Conservation (phyloP, 164 flowering plant genomes). For the Santalum album region DNA sequence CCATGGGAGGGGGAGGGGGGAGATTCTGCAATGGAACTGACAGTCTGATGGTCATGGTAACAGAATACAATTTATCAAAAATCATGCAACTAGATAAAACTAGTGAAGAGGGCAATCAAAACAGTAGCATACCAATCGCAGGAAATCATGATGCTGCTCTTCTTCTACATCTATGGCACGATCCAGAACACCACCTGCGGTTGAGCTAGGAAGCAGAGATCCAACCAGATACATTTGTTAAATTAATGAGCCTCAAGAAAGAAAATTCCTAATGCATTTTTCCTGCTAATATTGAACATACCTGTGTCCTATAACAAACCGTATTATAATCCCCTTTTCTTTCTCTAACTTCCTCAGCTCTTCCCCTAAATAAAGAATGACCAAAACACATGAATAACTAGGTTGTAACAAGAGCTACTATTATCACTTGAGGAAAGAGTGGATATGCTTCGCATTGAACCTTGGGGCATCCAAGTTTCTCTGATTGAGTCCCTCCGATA, state of each 20-base stretch:
- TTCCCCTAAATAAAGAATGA: slow-evolving; percentile 36
- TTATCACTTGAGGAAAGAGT: background rate
- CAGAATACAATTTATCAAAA: background rate
- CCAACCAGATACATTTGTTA: slow-evolving; percentile 2
- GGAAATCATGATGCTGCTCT: slow-evolving; percentile 66
- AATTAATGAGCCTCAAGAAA: slow-evolving; percentile 4
- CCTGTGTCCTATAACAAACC: slow-evolving; percentile 97
- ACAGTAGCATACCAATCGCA: slow-evolving; percentile 52
- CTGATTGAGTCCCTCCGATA: slow-evolving; percentile 84
- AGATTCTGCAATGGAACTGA: too few species aligned
- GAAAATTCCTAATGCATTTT: slow-evolving; percentile 1
- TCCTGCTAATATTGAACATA: slow-evolving; percentile 11
- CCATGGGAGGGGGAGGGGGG: too few species aligned
- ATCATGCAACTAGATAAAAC: background rate
- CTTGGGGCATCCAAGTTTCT: slow-evolving; percentile 94
- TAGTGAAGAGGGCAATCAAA: background rate
- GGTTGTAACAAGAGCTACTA: background rate
- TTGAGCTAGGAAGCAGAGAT: slow-evolving; percentile 11
- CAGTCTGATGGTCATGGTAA: too few species aligned
- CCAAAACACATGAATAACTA: background rate
- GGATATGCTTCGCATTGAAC: slow-evolving; percentile 20
- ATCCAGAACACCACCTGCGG: slow-evolving; percentile 29
- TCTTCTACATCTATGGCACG: slow-evolving; percentile 87
- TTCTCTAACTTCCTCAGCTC: slow-evolving; percentile 54
- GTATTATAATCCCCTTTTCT: slow-evolving; percentile 81